These are phyloP conservation scores for Microthlaspi erraticum DNA, from an alignment of 345 rosid species.

Conservation along the genomic window DNA sequence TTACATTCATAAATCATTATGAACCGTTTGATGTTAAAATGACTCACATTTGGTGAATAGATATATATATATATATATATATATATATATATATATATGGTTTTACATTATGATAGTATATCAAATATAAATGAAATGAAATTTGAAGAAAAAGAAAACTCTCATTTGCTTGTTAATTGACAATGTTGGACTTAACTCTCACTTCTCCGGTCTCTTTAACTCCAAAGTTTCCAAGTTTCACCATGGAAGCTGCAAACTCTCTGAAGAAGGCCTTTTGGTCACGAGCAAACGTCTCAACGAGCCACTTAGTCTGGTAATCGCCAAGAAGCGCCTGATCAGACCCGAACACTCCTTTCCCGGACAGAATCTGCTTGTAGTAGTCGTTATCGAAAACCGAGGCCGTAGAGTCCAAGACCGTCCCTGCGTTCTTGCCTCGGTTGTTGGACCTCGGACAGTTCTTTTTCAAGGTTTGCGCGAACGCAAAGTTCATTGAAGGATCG, in stretches of 20 bases:
- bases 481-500: slow-evolving; percentile 66
- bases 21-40: slow-evolving; percentile 17
- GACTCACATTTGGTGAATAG: slow-evolving; percentile 13
- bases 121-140: slow-evolving; percentile 26
- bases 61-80: no score
- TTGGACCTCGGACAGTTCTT: slow-evolving; percentile 55
- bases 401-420: slow-evolving; percentile 69
- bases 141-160: slow-evolving; percentile 27
- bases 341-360: slow-evolving; percentile 65
- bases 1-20: slow-evolving; percentile 3
- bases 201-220: slow-evolving; percentile 69
- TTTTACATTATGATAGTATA: slow-evolving; percentile 26
- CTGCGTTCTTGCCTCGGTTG: slow-evolving; percentile 59
- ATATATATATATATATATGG: no score
- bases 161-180: slow-evolving; percentile 49
- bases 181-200: slow-evolving; percentile 55
- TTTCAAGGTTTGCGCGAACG: slow-evolving; percentile 52
- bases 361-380: slow-evolving; percentile 65
- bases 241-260: slow-evolving; percentile 74
- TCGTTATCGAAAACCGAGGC: slow-evolving; percentile 63
- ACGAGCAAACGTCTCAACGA: slow-evolving; percentile 60
- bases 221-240: slow-evolving; percentile 73
- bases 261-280: slow-evolving; percentile 68
- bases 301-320: slow-evolving; percentile 62
- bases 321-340: slow-evolving; percentile 66